Evolutionary conservation across 1,139 yeast species (phyloP).

Genomic region (Yamadazyma triangularis): DNA sequence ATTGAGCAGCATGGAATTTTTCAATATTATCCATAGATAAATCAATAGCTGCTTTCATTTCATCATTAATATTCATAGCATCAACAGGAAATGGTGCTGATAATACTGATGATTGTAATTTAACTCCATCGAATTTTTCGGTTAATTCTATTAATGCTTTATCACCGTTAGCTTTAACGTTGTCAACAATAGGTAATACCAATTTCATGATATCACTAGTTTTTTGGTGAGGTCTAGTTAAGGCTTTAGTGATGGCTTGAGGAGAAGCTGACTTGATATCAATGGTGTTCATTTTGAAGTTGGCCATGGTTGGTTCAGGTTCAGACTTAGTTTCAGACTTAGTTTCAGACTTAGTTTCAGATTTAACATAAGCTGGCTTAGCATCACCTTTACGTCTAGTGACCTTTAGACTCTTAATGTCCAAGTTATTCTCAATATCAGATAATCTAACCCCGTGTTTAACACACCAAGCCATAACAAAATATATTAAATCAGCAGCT

Average conservation of each 20-base stretch:
- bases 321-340: constrained; percentile 2
- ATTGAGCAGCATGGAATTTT: constrained; percentile 92
- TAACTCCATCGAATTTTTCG: constrained; percentile 84
- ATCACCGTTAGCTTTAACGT: constrained; percentile 77
- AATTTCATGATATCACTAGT: constrained; percentile 88
- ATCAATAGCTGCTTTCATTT: constrained; percentile 82
- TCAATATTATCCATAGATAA: constrained; percentile 83
- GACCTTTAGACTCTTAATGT: constrained; percentile 77
- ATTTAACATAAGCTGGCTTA: constrained; percentile 60
- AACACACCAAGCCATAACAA: constrained; percentile 82
- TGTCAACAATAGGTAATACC: constrained; percentile 82
- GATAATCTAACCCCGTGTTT: constrained; percentile 73
- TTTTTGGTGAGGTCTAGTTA: constrained; percentile 86
- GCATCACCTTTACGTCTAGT: constrained; percentile 97
- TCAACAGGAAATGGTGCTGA: constrained; percentile 82
- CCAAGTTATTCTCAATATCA: constrained; percentile 82
- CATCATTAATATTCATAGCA: constrained; percentile 71
- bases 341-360: constrained; percentile 13
- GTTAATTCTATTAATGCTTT: constrained; percentile 82
- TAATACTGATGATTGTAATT: constrained; percentile 65
- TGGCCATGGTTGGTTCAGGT: constrained; percentile 8
- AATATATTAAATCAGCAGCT: constrained; percentile 91
- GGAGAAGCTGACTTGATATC: constrained; percentile 42
- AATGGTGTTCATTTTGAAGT: constrained; percentile 60
- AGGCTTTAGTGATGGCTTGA: constrained; percentile 49